Evolutionary conservation across 2,329 filamentous ascomycete species (phyloP).

Genomic region (Xylogone sp.): DNA sequence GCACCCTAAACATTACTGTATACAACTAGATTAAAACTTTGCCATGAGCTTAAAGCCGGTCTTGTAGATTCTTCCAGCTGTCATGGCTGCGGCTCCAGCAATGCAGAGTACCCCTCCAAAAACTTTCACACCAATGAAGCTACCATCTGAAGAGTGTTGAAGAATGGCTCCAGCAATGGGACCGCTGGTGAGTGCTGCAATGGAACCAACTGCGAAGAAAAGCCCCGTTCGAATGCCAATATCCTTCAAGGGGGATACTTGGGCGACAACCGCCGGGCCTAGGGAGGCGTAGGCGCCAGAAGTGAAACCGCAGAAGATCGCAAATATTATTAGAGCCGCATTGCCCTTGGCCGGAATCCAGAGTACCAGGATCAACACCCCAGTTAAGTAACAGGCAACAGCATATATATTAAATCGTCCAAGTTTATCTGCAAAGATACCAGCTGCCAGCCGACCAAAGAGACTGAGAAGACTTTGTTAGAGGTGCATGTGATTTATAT

Average conservation of each 20-base stretch:
- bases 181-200: slow-evolving; percentile 9
- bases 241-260: slow-evolving; percentile 9
- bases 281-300: slow-evolving; percentile 25
- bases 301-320: slow-evolving; percentile 24
- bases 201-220: slow-evolving; percentile 7
- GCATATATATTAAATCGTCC: slow-evolving; percentile 25
- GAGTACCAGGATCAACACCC: slow-evolving; percentile 21
- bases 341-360: slow-evolving; percentile 20
- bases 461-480: slow-evolving; percentile 28
- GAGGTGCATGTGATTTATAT: not conserved
- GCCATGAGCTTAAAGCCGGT: slow-evolving; percentile 1
- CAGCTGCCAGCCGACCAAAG: slow-evolving; percentile 26
- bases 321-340: slow-evolving; percentile 22
- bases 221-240: slow-evolving; percentile 11
- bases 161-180: slow-evolving; percentile 11
- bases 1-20: not conserved
- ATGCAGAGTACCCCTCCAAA: slow-evolving; percentile 17
- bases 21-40: not conserved
- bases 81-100: not conserved
- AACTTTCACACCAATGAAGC: slow-evolving; percentile 14
- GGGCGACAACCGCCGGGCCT: slow-evolving; percentile 7
- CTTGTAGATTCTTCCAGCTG: slow-evolving; percentile 1
- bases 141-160: slow-evolving; percentile 3
- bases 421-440: slow-evolving; percentile 24
- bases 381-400: slow-evolving; percentile 13